Evolutionary conservation across 164 flowering plant species (phyloP), one percentile per base, ranked within the genome.

Genomic region (Magnolia sinica): DNA sequence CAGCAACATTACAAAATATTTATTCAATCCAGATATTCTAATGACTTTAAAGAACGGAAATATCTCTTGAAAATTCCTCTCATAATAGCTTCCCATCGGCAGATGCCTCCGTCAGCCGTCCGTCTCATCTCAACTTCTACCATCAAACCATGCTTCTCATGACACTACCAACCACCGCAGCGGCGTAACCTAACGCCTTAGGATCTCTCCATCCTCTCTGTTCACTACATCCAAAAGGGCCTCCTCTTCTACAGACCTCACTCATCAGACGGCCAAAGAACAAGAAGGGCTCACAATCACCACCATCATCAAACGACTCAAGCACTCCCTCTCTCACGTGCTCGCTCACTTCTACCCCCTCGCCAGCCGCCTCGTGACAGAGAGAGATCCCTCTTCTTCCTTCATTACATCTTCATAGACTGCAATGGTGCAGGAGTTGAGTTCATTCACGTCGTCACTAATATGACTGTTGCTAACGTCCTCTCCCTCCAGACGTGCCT

Each of bases 321-420:
- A 85, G 68, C 51, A 70, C 13, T 84, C 92, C 9, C 86, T 91
- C 19, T 79, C 93, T 7, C 24, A 63, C 7, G 22, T 88, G 0
- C 93, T 91, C 16, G 81, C 64, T 11, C 87, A 87, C 69, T 90
- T 88, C 85, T 83, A 78, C 76, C 90, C 89, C 2, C 51, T 86
- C 24, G 85, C 85, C 22, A 86, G 88, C 27, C 82, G 85, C 45
- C 68, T 83, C 8, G 71, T 73, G 9, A 65, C 85, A 63, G 83
- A 90, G 1, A 85, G 89, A 0, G 92, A 93, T 2, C 89, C 80
- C 37, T 71, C 86, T 0, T 79, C 58, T 11, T 59, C 64, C 16
- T 76, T 78, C 51, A 64, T 24, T 11, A 97, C 6, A 76, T 91
- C 71, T 81, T 10, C 50, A 67, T 92, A 1, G 86, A 90, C 74